Base-by-base conservation (phyloP, 352 stramenopile genomes). In the Phytopythium mirpurense region DNA sequence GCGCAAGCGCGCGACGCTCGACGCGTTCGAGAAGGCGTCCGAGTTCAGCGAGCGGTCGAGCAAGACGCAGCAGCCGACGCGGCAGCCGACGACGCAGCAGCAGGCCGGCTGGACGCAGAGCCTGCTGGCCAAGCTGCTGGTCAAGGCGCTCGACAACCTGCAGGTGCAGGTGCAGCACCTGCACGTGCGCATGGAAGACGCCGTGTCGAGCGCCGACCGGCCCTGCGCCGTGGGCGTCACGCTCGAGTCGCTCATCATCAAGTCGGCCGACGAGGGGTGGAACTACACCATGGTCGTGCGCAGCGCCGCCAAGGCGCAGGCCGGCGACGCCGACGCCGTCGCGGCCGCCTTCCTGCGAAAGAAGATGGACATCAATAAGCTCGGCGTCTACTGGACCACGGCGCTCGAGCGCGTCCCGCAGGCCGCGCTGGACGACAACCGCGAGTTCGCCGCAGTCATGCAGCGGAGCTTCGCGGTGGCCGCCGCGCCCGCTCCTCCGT, bases 81-180 rank as follows among this genome's bases (percentile, higher is more conserved):
- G n/a, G 29, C 31, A 62, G 53, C 24, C 60, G 60, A 9, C 23
- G 12, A 10, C 64, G 19, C 37, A 53, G 14, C 31, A 56, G 18
- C 54, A 57, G 18, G 23, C 21, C 11, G 72, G 62, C 51, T 92
- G 75, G 73, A 89, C 77, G 45, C 73, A 90, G 67, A 88, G 76
- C 38, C 80, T 93, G 46, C 56, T 88, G 2, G 85, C 88, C 57
- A 90, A 90, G 49, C 63, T 93, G 50, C 57, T 90, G 18, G 72
- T 86, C 31, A 93, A 93, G 47, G 65, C 81, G 48, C 71, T 93
- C 38, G 83, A 93, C 63, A 93, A 93, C n/a, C 70, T 93, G 40
- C 83, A 93, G 48, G 60, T 93, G 2, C 74, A 88, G 18, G 68
- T 93, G 26, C 80, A 89, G 59, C 76, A 88, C 54, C 66, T 91